Evolutionary conservation across 352 stramenopile genomes (phyloP).

Genomic region (Detonula confervacea): DNA sequence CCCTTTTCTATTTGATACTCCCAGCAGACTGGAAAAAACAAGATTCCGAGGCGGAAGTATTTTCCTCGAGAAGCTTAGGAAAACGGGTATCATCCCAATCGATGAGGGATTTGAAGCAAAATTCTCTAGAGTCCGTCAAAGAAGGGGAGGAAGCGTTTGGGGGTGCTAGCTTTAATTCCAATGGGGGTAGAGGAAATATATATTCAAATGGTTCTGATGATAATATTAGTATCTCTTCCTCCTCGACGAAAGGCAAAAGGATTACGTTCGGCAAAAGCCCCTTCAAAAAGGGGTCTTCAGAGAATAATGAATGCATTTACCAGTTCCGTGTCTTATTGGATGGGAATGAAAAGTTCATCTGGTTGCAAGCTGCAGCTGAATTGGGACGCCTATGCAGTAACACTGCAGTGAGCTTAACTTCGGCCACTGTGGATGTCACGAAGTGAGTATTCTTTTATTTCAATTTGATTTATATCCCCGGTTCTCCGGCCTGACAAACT

Average conservation of each 20-base stretch:
- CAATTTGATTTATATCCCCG: neutral
- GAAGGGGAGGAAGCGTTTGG: conserved; percentile 28
- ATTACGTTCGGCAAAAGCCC: neutral
- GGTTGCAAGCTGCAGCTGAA: conserved; percentile 48
- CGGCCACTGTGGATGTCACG: conserved; percentile 11
- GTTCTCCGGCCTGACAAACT: neutral
- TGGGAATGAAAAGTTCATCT: conserved; percentile 59
- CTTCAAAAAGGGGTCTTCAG: conserved; percentile 13
- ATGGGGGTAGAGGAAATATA: neutral
- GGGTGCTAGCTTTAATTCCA: conserved; percentile 8
- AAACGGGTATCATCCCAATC: conserved; percentile 25
- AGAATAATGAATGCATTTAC: conserved; percentile 42
- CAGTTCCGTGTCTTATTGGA: conserved; percentile 48
- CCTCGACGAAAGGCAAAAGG: conserved; percentile 4
- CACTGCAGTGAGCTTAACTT: conserved; percentile 14
- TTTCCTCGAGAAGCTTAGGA: conserved; percentile 10
- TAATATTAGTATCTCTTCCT: conserved; percentile 20
- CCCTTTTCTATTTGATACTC: conserved; percentile 49
- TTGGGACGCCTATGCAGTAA: conserved; percentile 25
- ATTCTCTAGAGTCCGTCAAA: conserved; percentile 14
- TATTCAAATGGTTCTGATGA: conserved; percentile 9
- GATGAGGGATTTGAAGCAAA: neutral
- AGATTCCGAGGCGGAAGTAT: conserved; percentile 36
- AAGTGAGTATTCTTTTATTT: conserved; percentile 21
- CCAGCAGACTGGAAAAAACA: conserved; percentile 39